phyloP scores from a whole-genome alignment of 2,329 filamentous ascomycete species.

The Didymella pinodella region DNA sequence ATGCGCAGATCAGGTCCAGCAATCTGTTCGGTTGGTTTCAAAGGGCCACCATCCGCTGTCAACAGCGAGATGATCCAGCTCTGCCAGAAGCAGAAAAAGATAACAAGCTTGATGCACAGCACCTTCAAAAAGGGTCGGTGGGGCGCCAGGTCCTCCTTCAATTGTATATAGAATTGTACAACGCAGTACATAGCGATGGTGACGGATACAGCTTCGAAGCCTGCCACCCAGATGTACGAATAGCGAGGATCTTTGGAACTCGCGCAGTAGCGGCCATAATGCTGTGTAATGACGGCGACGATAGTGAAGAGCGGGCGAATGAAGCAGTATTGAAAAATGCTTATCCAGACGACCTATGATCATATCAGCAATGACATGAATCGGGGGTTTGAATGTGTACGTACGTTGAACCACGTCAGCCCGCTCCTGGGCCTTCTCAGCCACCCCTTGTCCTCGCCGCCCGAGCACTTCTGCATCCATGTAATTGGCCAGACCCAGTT shows the following conservation, averaged over 20 bases:
- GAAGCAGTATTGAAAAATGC: constrained; percentile 86
- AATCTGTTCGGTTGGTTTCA: constrained; percentile 69
- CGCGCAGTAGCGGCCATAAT: constrained; percentile 76
- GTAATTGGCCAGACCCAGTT: constrained; percentile 79
- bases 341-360: constrained; percentile 74
- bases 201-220: constrained; percentile 75
- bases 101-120: constrained; percentile 85
- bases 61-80: constrained; percentile 66
- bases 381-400: constrained; percentile 15
- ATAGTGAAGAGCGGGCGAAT: constrained; percentile 81
- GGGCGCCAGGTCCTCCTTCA: constrained; percentile 71
- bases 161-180: constrained; percentile 85
- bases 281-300: constrained; percentile 76
- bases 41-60: constrained; percentile 66
- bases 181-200: constrained; percentile 88
- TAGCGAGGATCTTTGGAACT: constrained; percentile 79
- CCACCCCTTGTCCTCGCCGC: constrained; percentile 69
- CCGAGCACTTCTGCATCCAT: constrained; percentile 74
- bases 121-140: constrained; percentile 82
- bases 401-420: constrained; percentile 85
- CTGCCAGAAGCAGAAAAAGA: constrained; percentile 93
- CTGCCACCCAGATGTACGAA: constrained; percentile 82
- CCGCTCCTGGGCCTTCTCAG: constrained; percentile 81
- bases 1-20: constrained; percentile 80
- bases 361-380: constrained; percentile 28